phyloP scores from a whole-genome alignment of 2,329 filamentous ascomycete species.

The Alternaria gaisen region DNA sequence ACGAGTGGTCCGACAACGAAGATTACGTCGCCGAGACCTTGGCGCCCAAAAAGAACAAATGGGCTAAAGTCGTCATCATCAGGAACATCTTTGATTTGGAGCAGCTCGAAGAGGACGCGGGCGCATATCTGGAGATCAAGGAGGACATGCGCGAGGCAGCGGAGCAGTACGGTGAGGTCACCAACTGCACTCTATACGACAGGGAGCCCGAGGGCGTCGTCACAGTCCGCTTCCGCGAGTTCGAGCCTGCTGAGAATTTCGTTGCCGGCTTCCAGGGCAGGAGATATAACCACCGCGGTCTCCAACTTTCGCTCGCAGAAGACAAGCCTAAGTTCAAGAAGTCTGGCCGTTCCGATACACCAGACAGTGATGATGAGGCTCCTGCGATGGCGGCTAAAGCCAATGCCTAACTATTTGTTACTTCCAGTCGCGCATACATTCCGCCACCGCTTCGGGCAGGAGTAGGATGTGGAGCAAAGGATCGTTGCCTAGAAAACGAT shows the following conservation, averaged over 20 bases:
- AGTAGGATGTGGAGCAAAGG: background rate
- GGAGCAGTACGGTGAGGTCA: constrained; percentile 83
- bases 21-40: constrained; percentile 54
- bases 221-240: constrained; percentile 80
- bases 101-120: constrained; percentile 85
- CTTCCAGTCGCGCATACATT: background rate
- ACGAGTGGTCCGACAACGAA: constrained; percentile 93
- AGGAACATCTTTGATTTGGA: constrained; percentile 91
- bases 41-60: constrained; percentile 64
- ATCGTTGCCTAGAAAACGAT: background rate
- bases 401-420: constrained; percentile 1
- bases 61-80: constrained; percentile 84
- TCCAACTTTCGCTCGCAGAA: constrained; percentile 36
- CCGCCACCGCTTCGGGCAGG: background rate
- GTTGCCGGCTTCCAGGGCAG: constrained; percentile 30
- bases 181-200: constrained; percentile 91
- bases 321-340: constrained; percentile 45
- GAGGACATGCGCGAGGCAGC: constrained; percentile 94
- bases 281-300: constrained; percentile 24
- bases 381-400: constrained; percentile 18
- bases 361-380: constrained; percentile 40
- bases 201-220: constrained; percentile 84
- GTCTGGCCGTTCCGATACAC: constrained; percentile 29
- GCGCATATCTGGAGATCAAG: constrained; percentile 87
- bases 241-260: constrained; percentile 64